phyloP scores from a whole-genome alignment of 73 alveolate species.

The Durusdinium trenchii region DNA sequence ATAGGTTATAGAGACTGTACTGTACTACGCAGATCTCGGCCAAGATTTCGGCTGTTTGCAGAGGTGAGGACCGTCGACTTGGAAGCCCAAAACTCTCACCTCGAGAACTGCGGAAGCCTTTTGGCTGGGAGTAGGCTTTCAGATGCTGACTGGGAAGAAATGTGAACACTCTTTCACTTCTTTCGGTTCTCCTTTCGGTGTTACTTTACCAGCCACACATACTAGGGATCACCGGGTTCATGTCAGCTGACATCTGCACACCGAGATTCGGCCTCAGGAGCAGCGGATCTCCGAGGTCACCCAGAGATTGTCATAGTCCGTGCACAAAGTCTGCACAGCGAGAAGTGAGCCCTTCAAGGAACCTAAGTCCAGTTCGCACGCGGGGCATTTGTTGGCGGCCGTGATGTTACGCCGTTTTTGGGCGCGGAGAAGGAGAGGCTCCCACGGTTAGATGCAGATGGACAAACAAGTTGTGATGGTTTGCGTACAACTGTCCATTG shows the following conservation, averaged over 20 bases:
- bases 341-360: constrained; percentile 31
- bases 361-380: constrained; percentile 20
- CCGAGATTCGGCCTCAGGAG: neutral
- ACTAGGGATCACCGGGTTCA: too few relatives aligned
- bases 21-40: neutral
- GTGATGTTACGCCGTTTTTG: neutral
- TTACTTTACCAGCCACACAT: too few relatives aligned
- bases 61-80: constrained; percentile 48
- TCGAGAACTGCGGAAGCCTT: constrained; percentile 24
- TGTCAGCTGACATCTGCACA: too few relatives aligned
- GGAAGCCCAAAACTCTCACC: constrained; percentile 7
- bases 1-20: neutral
- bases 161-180: too few relatives aligned
- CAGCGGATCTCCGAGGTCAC: constrained; percentile 20
- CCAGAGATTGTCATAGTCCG: constrained; percentile 40
- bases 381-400: constrained; percentile 79
- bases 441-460: too few relatives aligned
- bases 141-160: too few relatives aligned
- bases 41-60: neutral
- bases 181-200: too few relatives aligned
- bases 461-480: too few relatives aligned
- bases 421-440: too few relatives aligned
- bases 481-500: neutral
- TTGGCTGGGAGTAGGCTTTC: neutral
- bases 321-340: constrained; percentile 51